Base-by-base conservation (phyloP, 2,329 filamentous ascomycete genomes). In the Pestalotiopsis sp. region DNA sequence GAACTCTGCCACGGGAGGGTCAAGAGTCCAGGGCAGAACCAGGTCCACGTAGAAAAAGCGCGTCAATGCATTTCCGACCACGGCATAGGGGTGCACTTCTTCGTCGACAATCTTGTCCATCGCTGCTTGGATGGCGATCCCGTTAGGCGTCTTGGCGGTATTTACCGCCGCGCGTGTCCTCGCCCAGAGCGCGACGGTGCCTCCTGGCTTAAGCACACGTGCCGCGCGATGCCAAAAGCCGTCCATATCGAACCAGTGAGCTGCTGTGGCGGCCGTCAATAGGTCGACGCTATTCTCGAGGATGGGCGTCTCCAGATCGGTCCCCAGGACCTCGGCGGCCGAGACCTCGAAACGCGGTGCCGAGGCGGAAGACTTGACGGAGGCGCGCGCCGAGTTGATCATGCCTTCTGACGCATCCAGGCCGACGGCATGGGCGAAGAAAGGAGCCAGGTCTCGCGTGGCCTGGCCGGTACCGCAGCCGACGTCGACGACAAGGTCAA, bases 171-270 rank as follows among this genome's bases (percentile, higher is more conserved):
- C 77, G 77, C 85, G 6, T 1, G 45, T 52, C 17, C n/a, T 52
- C 17, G 45, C 45, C 45, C 86, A 89, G 1, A 90, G 67, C 0
- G 86, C 86, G 0, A 89, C 83, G 3, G 81, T 88, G 25, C 87
- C 87, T n/a, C 83, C 84, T 0, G 86, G 84, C 69, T 81, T 83
- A 6, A 90, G 76, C 1, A 85, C 76, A 13, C 77, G 76, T 0
- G 82, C 83, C 0, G 86, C 87, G 0, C 77, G 76, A 2, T 70
- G 62, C 82, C 85, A 89, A 77, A 89, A 89, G 0, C 67, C 66
- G 0, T 78, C 71, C 81, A 88, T 82, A 71, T 89, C 81, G 76
- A 90, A 88, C 87, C 87, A 90, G 74, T 90, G 88, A 0, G 85
- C 85, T 0, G 85, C 82, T 3, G 80, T 86, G 0, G 84, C 84